Base-by-base conservation (phyloP, 176 grass and related monocot genomes). In the Eleusine coracana region DNA sequence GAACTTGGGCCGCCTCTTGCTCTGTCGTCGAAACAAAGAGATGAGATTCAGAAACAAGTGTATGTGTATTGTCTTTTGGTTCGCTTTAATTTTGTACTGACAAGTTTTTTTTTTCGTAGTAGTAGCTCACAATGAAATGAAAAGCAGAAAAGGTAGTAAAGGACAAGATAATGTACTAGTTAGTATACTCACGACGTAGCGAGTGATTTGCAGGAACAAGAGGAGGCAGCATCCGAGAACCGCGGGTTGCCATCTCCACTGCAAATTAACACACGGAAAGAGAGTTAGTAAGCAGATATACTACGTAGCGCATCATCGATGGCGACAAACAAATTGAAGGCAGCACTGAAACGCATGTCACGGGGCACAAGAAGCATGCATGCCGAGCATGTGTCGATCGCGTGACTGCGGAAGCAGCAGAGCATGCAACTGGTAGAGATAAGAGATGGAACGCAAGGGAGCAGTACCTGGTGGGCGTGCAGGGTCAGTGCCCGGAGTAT, bases 181-280 rank as follows among this genome's bases (percentile, higher is more conserved):
- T 34, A 34, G 31, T 34, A 34, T 49, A 79, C 86, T 91, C 79
- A 94, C 88, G 21, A 88, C 54, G 74, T 74, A 89, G 15, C 86
- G 82, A 13, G 80, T 74, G n/a, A 81, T 39, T 48, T 86, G 86
- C 2, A 94, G 85, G 75, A 91, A 87, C 21, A 78, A 4, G 50
- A 94, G 80, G 50, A 89, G 76, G 71, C 80, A 60, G 7, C 75
- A 71, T n/a, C 92, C 89, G 6, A 94, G 83, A 54, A 94, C 34
- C 3, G 73, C 44, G 6, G 89, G 88, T 28, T 91, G 45, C 90
- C 90, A 92, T 44, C 66, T 31, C 87, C 86, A 92, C 90, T 92
- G 90, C 78, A 17, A 34, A 31, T 27, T 52, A 42, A 8, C 44
- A 45, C 31, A 45, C 44, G 10, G 66, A 52, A 67, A 65, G 17